These are phyloP conservation scores for Lycium barbarum DNA, from an alignment of 257 asterid species.

Conservation along the genomic window DNA sequence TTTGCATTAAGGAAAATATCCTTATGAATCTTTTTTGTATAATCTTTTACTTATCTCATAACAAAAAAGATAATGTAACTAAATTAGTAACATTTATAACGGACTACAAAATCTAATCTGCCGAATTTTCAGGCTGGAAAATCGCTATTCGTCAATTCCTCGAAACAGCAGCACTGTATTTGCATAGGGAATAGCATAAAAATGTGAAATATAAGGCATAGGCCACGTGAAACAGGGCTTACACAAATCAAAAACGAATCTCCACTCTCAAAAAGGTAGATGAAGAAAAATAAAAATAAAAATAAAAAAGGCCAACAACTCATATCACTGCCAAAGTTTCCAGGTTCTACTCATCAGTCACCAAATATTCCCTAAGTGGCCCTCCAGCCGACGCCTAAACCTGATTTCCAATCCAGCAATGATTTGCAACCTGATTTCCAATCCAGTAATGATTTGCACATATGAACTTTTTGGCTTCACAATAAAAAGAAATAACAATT, in stretches of 20 bases:
- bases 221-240: neutral
- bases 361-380: neutral
- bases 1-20: too few species aligned
- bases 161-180: neutral
- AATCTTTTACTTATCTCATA: too few species aligned
- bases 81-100: too few species aligned
- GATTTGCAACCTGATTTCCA: neutral
- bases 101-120: too few species aligned
- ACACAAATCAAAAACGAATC: neutral
- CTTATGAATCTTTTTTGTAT: too few species aligned
- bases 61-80: too few species aligned
- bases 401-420: too few species aligned
- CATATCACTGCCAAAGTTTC: neutral
- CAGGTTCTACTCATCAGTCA: neutral
- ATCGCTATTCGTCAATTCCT: neutral
- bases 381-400: neutral
- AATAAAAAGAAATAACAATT: neutral
- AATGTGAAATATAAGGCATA: neutral
- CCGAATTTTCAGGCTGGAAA: neutral
- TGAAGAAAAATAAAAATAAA: too few species aligned
- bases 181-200: neutral
- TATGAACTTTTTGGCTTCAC: neutral
- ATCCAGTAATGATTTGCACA: neutral
- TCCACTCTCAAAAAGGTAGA: neutral
- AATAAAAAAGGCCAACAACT: neutral